phyloP scores from a whole-genome alignment of 345 rosid species.

The Citrus mangshanensis region DNA sequence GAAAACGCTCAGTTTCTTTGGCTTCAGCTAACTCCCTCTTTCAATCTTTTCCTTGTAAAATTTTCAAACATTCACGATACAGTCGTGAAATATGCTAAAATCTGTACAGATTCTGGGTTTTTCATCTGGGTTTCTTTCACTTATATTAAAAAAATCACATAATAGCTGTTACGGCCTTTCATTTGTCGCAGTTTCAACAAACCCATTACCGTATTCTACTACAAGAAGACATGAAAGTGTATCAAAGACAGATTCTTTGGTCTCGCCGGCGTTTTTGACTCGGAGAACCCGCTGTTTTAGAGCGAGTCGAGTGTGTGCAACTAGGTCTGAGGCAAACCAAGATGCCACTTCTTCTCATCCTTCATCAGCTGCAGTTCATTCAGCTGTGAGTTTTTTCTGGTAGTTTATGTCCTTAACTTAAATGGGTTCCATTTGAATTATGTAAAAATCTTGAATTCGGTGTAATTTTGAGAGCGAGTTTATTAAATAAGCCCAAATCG shows the following conservation, averaged over 20 bases:
- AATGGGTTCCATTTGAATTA: slow-evolving; percentile 10
- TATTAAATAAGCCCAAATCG: background rate
- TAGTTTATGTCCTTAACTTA: slow-evolving; percentile 4
- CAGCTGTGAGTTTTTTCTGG: slow-evolving; percentile 51
- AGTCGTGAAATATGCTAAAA: slow-evolving; percentile 52
- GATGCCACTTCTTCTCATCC: slow-evolving; percentile 30
- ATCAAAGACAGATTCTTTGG: slow-evolving; percentile 2
- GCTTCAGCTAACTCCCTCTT: background rate
- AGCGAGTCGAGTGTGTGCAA: slow-evolving; percentile 35
- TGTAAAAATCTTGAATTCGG: background rate
- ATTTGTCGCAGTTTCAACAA: slow-evolving; percentile 27
- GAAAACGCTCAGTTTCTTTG: background rate
- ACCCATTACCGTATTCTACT: slow-evolving; percentile 27
- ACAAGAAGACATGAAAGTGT: slow-evolving; percentile 6
- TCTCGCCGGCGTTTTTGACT: slow-evolving; percentile 17
- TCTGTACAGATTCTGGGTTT: slow-evolving; percentile 63
- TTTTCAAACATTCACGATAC: background rate
- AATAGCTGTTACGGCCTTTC: slow-evolving; percentile 31
- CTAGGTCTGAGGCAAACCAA: slow-evolving; percentile 49
- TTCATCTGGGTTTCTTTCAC: slow-evolving; percentile 50
- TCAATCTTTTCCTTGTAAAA: background rate
- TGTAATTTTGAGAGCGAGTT: background rate
- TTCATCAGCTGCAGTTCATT: slow-evolving; percentile 41
- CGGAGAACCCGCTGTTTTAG: slow-evolving; percentile 25
- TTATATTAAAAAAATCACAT: slow-evolving; percentile 38